phyloP scores from a whole-genome alignment of 2,329 filamentous ascomycete genomes.

The Fusarium hostae region DNA sequence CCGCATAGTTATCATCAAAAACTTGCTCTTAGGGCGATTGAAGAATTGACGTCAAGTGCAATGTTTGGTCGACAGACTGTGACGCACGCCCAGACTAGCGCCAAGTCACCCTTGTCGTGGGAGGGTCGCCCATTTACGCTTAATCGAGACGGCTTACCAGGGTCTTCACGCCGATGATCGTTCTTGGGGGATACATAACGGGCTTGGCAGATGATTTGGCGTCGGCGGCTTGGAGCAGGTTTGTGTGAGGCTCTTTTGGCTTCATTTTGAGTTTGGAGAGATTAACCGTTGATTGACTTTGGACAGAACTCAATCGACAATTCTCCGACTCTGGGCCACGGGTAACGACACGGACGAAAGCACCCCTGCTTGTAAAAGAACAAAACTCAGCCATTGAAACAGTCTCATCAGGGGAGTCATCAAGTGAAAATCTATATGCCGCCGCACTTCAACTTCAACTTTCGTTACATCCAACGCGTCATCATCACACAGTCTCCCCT shows the following conservation, averaged over 20 bases:
- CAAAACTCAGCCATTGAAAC: accelerated
- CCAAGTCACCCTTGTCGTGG: conserved; percentile 24
- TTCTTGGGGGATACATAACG: not conserved
- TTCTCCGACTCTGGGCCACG: accelerated
- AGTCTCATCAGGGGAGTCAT: accelerated
- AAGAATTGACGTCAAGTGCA: conserved; percentile 32
- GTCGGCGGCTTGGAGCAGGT: not conserved
- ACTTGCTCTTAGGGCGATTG: not conserved
- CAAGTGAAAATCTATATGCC: not conserved
- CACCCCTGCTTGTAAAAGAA: not conserved
- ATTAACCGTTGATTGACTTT: not conserved
- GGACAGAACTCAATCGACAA: not conserved
- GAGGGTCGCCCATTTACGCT: conserved; percentile 33
- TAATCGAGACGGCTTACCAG: conserved; percentile 17
- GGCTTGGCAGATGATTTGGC: not conserved
- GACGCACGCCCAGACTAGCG: conserved; percentile 37
- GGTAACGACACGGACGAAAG: accelerated
- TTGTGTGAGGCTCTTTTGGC: not conserved
- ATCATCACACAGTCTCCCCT: not conserved
- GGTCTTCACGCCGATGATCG: conserved; percentile 2
- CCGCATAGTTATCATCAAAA: not conserved
- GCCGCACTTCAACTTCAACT: not conserved
- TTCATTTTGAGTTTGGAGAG: not conserved
- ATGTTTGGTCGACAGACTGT: conserved; percentile 15
- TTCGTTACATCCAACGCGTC: conserved; percentile 6